A percentile compares a stretch with the other conserved stretches of the same genome.
These are phyloP conservation scores for Cryphonectria japonica DNA, from an alignment of 2,329 filamentous ascomycete genomes.

Conservation along the genomic window DNA sequence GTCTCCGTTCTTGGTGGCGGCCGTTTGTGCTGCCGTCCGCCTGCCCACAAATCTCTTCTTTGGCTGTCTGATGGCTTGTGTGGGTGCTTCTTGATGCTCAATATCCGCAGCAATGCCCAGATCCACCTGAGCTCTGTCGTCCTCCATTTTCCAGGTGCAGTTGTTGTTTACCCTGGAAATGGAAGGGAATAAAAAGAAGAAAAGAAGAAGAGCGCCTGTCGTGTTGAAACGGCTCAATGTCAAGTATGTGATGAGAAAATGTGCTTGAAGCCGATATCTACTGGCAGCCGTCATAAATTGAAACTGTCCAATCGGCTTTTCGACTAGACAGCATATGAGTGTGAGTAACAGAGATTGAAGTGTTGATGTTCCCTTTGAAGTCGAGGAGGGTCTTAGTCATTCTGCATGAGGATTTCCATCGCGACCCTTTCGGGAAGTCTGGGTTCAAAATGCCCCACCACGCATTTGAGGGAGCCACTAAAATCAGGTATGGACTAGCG, in stretches of 20 bases:
- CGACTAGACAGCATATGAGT: neutral
- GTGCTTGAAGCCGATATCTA: neutral
- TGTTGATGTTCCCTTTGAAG: neutral
- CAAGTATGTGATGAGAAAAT: neutral
- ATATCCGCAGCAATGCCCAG: constrained; percentile 71
- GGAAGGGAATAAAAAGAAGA: too few species aligned
- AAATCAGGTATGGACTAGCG: neutral
- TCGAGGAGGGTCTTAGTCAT: constrained; percentile 1
- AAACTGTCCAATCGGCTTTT: neutral
- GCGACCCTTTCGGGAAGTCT: neutral
- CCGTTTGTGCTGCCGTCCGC: constrained; percentile 66
- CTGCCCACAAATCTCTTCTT: constrained; percentile 92
- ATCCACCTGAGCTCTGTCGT: constrained; percentile 72
- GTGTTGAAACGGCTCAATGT: neutral
- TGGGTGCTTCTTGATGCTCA: constrained; percentile 51
- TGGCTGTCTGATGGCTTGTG: constrained; percentile 67
- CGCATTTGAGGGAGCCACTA: constrained; percentile 9
- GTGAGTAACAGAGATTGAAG: neutral
- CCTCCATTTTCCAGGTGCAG: constrained; percentile 62
- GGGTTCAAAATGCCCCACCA: constrained; percentile 1
- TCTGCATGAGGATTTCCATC: neutral
- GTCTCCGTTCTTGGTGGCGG: constrained; percentile 51
- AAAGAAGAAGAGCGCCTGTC: neutral
- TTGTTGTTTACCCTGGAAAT: neutral
- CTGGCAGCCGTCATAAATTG: neutral